Percentiles rank a stretch among this genome's conserved stretches.
phyloP scores from a whole-genome alignment of 805 yeast species.

The Candida montana region DNA sequence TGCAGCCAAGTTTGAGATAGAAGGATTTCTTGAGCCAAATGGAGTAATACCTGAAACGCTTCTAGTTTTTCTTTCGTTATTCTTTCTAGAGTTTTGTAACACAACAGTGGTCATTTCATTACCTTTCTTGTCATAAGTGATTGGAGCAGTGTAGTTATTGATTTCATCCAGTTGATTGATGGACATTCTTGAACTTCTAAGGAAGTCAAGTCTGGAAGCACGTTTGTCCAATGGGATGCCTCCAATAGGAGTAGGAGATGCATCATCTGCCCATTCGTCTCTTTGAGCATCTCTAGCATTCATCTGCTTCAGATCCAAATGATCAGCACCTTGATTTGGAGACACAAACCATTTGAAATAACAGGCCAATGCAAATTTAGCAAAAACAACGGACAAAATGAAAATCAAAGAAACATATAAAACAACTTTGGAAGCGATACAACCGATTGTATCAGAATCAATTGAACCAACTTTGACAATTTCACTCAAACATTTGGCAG shows the following conservation, averaged over 20 bases:
- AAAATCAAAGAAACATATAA: conserved; percentile 76
- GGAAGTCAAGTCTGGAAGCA: conserved; percentile 29
- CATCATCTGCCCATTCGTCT: conserved; percentile 78
- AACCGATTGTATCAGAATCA: conserved; percentile 87
- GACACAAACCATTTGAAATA: conserved; percentile 84
- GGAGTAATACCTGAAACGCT: conserved; percentile 14
- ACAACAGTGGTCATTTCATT: conserved; percentile 51
- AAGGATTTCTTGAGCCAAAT: conserved; percentile 22
- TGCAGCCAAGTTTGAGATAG: conserved; percentile 20
- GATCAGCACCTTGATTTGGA: conserved; percentile 73
- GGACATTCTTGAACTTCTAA: conserved; percentile 32
- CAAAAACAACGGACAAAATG: conserved; percentile 72
- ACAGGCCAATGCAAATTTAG: conserved; percentile 80
- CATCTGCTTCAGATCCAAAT: conserved; percentile 54
- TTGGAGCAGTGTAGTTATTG: conserved; percentile 7
- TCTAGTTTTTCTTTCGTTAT: conserved; percentile 13
- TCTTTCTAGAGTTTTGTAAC: conserved; percentile 46
- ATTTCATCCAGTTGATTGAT: conserved; percentile 16
- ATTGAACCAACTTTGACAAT: conserved; percentile 84
- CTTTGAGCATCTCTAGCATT: conserved; percentile 58
- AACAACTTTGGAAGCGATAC: conserved; percentile 85
- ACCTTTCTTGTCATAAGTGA: conserved; percentile 17
- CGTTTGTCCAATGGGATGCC: conserved; percentile 42
- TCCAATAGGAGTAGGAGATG: conserved; percentile 40
- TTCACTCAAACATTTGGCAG: conserved; percentile 80